Evolutionary conservation across 371 early-diverging fungal species (phyloP), one percentile per base, ranked within the genome.

Genomic region (Mortierella sp.): DNA sequence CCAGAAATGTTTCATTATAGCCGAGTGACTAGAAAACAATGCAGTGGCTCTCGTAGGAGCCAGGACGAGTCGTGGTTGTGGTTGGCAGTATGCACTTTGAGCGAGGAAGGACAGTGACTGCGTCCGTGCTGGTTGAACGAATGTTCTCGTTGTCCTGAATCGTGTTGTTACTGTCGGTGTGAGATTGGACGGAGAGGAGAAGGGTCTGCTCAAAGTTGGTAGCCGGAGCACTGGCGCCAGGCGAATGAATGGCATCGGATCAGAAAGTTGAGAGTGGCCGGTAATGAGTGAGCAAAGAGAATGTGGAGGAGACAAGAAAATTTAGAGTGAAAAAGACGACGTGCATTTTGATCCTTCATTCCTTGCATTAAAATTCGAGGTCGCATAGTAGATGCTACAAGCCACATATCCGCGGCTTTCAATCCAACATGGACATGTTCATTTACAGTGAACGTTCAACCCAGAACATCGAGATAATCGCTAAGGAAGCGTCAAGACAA

Each of bases 221-320:
- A 38, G 19, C 34, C 68, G 34, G 68, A 65, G 34, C 38, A 10
- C 38, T 3, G 42, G 4, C 21, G 68, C 42, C 42, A 5, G 34
- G 16, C 68, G 38, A 65, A 65, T 65, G 68, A 65, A 65, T 8
- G 68, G 34, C 68, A 65, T 65, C 21, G 3, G 68, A 65, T 34
- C 68, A 63, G 63, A 31, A 63, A 31, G 16, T 50, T 60, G 65
- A 65, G 16, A 31, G 9, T 11, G 38, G 34, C 34, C 11, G 11
- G 19, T 28, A 10, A 21, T 65, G 65, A 38, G 24, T 21, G 28
- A n/a, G 28, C 21, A 26, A 19, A 21, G 21, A 38, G 65, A 16
- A 10, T 38, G 65, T 21, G 42, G 42, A 38, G n/a, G n/a, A n/a
- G n/a, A n/a, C n/a, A 19, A 21, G 21, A 38, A 38, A 16, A 10